Base-by-base conservation (phyloP, 2,329 filamentous ascomycete species). In the Zalaria sp. region DNA sequence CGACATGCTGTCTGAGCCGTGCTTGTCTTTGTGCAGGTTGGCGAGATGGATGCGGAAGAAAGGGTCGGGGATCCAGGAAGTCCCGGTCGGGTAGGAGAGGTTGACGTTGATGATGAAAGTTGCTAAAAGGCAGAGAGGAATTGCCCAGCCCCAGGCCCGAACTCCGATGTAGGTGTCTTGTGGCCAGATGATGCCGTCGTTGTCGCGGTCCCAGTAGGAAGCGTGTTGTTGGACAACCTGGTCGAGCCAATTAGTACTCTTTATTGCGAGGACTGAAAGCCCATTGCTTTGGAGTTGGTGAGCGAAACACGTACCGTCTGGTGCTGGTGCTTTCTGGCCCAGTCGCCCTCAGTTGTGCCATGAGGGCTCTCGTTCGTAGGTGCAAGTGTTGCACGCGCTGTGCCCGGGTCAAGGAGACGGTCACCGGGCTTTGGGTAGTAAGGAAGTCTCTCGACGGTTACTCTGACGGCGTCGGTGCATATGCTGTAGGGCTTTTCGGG, bases 181-280 rank as follows among this genome's bases (percentile, higher is more conserved):
- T 0, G 72, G 70, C 64, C 64, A 73, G 45, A 75, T 67, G n/a
- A 74, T 55, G 29, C 66, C 66, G 50, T 74, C 71, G 27, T 54
- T 49, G 50, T 74, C 70, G 6, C 55, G 49, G 52, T 75, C 71
- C 48, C 69, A 75, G 59, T 70, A 74, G 25, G 58, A 57, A 49
- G 63, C 63, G 52, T 75, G 72, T 49, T 75, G 71, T 50, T 72
- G 68, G 3, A 75, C 60, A 8, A 72, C 64, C 52, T 52, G 41
- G 35, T 43, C 37, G 28, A 27, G 27, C 39, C 26, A 49, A 46
- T 28, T 18, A 18, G 18, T 18, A 18, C 18, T 18, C 18, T 38
- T 9, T 38, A 38, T 6, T 36, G 37, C 25, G 35, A 34, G 35
- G 40, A 40, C 40, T 42, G 25, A 18, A 18, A 35, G 7, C 7